These are phyloP conservation scores for Angomonas ambiguus DNA, from an alignment of 208 protist genomes.

Conservation along the genomic window DNA sequence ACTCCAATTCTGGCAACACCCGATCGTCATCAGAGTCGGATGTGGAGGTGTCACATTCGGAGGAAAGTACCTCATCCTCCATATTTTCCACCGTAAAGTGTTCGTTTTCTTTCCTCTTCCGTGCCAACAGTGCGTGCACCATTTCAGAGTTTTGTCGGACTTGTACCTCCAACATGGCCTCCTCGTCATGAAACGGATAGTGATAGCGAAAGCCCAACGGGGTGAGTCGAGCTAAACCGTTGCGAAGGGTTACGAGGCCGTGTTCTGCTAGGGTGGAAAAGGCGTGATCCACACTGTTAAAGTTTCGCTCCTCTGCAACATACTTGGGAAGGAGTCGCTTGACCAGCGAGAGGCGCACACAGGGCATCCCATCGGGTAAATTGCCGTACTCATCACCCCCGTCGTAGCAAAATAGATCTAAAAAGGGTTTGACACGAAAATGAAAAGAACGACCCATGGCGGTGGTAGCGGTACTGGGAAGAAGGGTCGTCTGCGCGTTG, in stretches of 20 bases:
- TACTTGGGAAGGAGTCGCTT: constrained; percentile 21
- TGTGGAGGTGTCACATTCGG: constrained; percentile 11
- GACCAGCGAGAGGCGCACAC: constrained; percentile 29
- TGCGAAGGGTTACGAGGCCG: constrained; percentile 34
- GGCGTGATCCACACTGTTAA: constrained; percentile 37
- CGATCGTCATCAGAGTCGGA: constrained; percentile 20
- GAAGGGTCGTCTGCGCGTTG: neutral
- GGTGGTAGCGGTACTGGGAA: neutral
- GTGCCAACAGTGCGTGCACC: neutral
- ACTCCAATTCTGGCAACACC: constrained; percentile 41
- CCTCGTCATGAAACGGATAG: constrained; percentile 66
- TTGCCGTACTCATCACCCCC: constrained; percentile 40
- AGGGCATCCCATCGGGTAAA: constrained; percentile 45
- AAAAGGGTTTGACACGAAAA: constrained; percentile 34
- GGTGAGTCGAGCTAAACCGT: constrained; percentile 47
- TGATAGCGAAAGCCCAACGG: constrained; percentile 79
- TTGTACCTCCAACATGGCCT: constrained; percentile 49
- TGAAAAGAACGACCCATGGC: constrained; percentile 47
- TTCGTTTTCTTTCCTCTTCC: constrained; percentile 19
- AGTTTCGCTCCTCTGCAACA: constrained; percentile 24
- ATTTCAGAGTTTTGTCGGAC: constrained; percentile 2
- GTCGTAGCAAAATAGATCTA: constrained; percentile 78
- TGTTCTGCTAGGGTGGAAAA: constrained; percentile 34
- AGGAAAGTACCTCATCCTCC: neutral
- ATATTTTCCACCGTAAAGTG: neutral